These are phyloP conservation scores for Tylopilus sp. DNA, from an alignment of 768 basidiomycete genomes.

Conservation along the genomic window DNA sequence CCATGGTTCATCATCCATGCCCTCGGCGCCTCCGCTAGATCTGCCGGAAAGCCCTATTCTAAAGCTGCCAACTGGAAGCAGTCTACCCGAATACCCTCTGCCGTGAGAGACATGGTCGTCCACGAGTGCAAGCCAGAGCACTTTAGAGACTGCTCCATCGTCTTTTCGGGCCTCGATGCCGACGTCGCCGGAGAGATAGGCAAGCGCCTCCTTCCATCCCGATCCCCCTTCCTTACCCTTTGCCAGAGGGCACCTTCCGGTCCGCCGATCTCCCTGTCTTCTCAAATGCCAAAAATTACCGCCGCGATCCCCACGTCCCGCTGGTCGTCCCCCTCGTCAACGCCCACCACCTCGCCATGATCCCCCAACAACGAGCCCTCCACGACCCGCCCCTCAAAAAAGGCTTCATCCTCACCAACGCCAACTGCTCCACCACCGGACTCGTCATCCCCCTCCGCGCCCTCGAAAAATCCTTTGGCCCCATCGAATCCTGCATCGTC, in stretches of 20 bases:
- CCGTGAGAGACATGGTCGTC: conserved; percentile 56
- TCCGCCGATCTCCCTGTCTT: conserved; percentile 87
- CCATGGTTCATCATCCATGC: conserved; percentile 88
- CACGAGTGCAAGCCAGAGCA: conserved; percentile 72
- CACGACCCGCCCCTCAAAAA: conserved; percentile 66
- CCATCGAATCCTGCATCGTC: conserved; percentile 86
- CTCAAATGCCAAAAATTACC: conserved; percentile 96
- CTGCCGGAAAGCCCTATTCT: conserved; percentile 78
- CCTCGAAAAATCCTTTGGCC: conserved; percentile 87
- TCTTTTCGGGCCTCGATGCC: conserved; percentile 95
- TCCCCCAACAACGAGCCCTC: conserved; percentile 74
- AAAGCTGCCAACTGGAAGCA: conserved; percentile 89
- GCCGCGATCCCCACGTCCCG: conserved; percentile 88
- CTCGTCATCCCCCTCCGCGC: conserved; percentile 88
- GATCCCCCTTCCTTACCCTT: not conserved
- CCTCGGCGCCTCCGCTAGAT: conserved; percentile 85
- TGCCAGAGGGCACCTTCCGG: conserved; percentile 73
- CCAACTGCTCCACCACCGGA: conserved; percentile 96
- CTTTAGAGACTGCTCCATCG: conserved; percentile 77
- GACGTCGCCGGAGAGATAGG: conserved; percentile 96
- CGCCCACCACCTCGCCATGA: conserved; percentile 75
- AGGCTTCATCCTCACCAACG: conserved; percentile 97
- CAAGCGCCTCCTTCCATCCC: conserved; percentile 30
- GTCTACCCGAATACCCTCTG: conserved; percentile 63
- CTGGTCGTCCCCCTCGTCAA: conserved; percentile 97